Base-by-base conservation (phyloP, 768 basidiomycete species). In the Xanthoconium stramineum region DNA sequence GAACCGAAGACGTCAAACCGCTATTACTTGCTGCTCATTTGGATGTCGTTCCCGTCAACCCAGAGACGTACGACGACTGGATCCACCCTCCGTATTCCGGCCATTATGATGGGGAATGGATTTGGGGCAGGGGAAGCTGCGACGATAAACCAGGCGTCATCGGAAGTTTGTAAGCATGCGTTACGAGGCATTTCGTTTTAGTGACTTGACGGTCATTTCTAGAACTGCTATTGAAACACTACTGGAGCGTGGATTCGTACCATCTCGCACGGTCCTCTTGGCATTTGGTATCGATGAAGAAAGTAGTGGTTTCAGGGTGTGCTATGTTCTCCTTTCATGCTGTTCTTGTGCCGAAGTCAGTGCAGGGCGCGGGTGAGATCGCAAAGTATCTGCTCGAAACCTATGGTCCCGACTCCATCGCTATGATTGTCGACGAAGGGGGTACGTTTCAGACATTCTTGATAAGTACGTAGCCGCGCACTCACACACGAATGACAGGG, bases 401-500 rank as follows among this genome's bases (percentile, higher is more conserved):
- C 0, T 82, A 79, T 60, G 84, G 83, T n/a, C 53, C 68, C n/a
- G 62, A 83, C 61, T 72, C 77, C 6, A 72, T 85, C 49, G 69
- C 80, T 1, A 69, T 85, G 62, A 64, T 84, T n/a, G 74, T 85
- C 12, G 85, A 86, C 56, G 85, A 86, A 72, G 82, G 83, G 8
- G 79, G 81, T 73, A 62, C 55, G 56, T 59, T 49, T 49, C 14
- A 12, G 10, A 4, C 9, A 11, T 33, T 45, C 39, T 20, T 6
- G 7, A 28, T 29, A 38, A 48, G 33, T 8, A 19, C 11, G 9
- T 17, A 32, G 9, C 0, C 7, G n/a, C 8, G 19, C 9, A 40
- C 30, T 61, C 33, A 58, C 53, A n/a, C n/a, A 9, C 20, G n/a
- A 43, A n/a, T 42, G 14, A 51, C 48, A 74, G 74, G 66, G 53